These are phyloP conservation scores for Domatiomyces catenatus DNA, from an alignment of 2,329 filamentous ascomycete species.

Conservation along the genomic window DNA sequence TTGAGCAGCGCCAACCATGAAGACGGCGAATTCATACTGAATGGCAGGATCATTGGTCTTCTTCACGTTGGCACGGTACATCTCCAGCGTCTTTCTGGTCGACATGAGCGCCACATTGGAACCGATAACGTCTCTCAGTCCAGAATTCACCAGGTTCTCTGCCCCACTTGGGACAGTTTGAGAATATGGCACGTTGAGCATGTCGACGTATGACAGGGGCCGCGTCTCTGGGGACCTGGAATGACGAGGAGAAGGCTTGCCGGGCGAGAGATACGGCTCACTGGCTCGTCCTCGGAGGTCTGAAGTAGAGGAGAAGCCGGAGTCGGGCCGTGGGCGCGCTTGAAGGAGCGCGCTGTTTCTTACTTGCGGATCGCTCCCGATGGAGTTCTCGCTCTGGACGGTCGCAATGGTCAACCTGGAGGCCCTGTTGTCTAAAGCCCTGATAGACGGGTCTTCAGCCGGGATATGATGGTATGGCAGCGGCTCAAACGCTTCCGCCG, in stretches of 20 bases:
- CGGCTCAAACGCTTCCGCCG: constrained; percentile 28
- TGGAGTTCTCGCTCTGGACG: constrained; percentile 19
- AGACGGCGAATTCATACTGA: constrained; percentile 92
- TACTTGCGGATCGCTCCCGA: constrained; percentile 32
- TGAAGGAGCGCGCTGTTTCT: constrained; percentile 37
- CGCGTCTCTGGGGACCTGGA: constrained; percentile 43
- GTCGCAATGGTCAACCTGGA: constrained; percentile 19
- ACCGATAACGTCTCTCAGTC: constrained; percentile 63
- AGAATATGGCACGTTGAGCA: constrained; percentile 57
- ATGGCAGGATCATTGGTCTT: constrained; percentile 84
- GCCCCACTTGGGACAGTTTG: constrained; percentile 54
- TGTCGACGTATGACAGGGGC: constrained; percentile 45
- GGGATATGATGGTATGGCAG: constrained; percentile 38
- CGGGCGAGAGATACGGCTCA: constrained; percentile 37
- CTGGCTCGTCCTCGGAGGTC: constrained; percentile 51
- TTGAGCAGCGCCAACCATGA: constrained; percentile 77
- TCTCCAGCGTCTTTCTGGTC: constrained; percentile 85
- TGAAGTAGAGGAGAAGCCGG: constrained; percentile 59
- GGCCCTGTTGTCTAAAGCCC: constrained; percentile 14
- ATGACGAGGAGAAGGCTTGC: constrained; percentile 34
- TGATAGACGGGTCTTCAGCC: constrained; percentile 23
- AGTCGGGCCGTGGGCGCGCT: constrained; percentile 54
- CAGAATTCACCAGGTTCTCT: constrained; percentile 58
- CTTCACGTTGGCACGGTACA: constrained; percentile 94
- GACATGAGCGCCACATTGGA: constrained; percentile 82